A percentile compares a stretch with the other conserved stretches of the same genome.
Evolutionary conservation across 345 rosid genomes (phyloP).

Genomic region (Citrus maxima): DNA sequence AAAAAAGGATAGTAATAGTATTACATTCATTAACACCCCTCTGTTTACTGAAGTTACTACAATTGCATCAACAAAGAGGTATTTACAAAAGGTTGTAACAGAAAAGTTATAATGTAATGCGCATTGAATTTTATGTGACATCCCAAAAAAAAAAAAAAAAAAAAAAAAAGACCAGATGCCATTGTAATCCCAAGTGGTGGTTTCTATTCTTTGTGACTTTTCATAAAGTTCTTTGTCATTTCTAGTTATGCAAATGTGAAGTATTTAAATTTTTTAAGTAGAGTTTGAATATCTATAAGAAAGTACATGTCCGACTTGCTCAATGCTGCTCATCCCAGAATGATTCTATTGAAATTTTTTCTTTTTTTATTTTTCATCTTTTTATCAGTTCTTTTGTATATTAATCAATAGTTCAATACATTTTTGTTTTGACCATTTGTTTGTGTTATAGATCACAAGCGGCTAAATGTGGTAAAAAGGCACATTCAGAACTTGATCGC

Average conservation of each 20-base stretch:
- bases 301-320: background rate
- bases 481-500: slow-evolving; percentile 64
- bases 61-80: background rate
- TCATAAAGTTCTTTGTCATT: background rate
- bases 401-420: background rate
- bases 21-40: background rate
- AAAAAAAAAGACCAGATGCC: background rate
- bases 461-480: slow-evolving; percentile 54
- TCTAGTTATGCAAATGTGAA: background rate
- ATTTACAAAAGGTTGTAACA: background rate
- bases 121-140: background rate
- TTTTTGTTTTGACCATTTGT: slow-evolving; percentile 23
- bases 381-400: background rate
- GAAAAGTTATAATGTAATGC: background rate
- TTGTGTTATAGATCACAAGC: slow-evolving; percentile 58
- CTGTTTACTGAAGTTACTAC: background rate
- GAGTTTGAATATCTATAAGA: background rate
- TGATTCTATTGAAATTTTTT: background rate
- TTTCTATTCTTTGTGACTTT: background rate
- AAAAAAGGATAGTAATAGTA: no score
- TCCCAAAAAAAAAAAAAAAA: background rate
- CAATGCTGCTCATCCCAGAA: background rate
- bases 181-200: background rate
- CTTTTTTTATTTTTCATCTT: background rate
- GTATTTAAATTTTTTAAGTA: background rate